These are phyloP conservation scores for Botrytis tulipae DNA, from an alignment of 2,329 filamentous ascomycete genomes.

Conservation along the genomic window DNA sequence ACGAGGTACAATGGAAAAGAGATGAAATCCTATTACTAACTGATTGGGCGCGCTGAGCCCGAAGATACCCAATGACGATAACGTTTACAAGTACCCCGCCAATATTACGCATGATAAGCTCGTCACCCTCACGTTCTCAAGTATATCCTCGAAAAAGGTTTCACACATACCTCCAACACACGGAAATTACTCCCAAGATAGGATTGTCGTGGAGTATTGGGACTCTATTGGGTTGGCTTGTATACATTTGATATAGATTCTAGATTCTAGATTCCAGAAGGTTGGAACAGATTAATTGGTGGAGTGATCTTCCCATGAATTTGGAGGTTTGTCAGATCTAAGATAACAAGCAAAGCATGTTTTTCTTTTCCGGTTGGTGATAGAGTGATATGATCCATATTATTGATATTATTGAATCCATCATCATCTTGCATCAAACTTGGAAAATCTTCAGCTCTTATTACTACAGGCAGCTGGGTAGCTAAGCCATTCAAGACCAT, in stretches of 20 bases:
- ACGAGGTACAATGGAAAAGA: neutral
- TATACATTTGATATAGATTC: neutral
- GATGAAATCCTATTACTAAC: neutral
- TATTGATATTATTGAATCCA: neutral
- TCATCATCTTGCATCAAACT: constrained; percentile 12
- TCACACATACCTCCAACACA: neutral
- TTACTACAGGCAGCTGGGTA: neutral
- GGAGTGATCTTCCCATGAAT: neutral
- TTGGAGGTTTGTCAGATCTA: neutral
- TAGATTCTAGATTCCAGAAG: constrained; percentile 13
- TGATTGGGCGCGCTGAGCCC: constrained; percentile 10
- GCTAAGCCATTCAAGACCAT: constrained; percentile 2
- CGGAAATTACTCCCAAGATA: neutral
- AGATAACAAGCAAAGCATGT: neutral
- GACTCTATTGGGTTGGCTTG: neutral
- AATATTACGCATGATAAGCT: neutral
- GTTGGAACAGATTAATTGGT: neutral
- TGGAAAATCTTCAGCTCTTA: neutral
- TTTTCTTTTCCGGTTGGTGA: neutral
- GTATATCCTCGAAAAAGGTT: neutral
- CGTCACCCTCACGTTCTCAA: neutral
- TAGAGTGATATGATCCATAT: neutral
- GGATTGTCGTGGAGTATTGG: neutral
- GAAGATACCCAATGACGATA: constrained; percentile 17
- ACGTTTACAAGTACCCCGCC: constrained; percentile 7